Evolutionary conservation across 768 basidiomycete genomes (phyloP).

Genomic region (Lactarius evosmus): DNA sequence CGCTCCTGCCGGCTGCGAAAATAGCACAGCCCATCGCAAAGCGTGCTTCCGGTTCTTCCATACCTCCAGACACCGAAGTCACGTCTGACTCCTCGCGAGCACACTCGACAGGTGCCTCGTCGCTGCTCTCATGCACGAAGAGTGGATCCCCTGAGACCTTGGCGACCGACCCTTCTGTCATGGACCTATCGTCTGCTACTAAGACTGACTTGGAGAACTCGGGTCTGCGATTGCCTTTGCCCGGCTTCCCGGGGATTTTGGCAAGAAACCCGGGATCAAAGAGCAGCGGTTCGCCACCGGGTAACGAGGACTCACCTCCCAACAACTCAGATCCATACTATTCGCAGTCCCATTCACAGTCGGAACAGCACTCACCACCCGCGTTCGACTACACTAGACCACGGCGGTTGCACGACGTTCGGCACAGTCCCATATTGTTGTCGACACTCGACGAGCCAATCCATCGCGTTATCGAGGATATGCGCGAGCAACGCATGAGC

Average conservation of each 20-base stretch:
- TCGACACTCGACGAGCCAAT: conserved; percentile 74
- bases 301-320: conserved; percentile 18
- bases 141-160: conserved; percentile 23
- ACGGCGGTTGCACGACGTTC: conserved; percentile 50
- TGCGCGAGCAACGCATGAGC: conserved; percentile 96
- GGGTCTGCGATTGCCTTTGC: conserved; percentile 7
- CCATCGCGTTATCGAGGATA: conserved; percentile 80
- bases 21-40: conserved; percentile 17
- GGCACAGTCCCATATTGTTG: conserved; percentile 53
- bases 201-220: conserved; percentile 16
- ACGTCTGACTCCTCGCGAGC: conserved; percentile 23
- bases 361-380: conserved; percentile 21
- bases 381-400: conserved; percentile 61
- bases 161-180: conserved; percentile 26
- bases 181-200: conserved; percentile 18
- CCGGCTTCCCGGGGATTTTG: background rate
- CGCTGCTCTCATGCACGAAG: conserved; percentile 19
- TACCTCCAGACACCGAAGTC: conserved; percentile 10
- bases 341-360: conserved; percentile 21
- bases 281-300: conserved; percentile 16
- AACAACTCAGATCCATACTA: conserved; percentile 17
- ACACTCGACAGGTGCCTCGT: conserved; percentile 23
- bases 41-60: conserved; percentile 4
- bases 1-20: background rate
- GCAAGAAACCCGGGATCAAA: conserved; percentile 8